Evolutionary conservation across 2,329 filamentous ascomycete genomes (phyloP).

Genomic region (Achaetomium macrosporum): DNA sequence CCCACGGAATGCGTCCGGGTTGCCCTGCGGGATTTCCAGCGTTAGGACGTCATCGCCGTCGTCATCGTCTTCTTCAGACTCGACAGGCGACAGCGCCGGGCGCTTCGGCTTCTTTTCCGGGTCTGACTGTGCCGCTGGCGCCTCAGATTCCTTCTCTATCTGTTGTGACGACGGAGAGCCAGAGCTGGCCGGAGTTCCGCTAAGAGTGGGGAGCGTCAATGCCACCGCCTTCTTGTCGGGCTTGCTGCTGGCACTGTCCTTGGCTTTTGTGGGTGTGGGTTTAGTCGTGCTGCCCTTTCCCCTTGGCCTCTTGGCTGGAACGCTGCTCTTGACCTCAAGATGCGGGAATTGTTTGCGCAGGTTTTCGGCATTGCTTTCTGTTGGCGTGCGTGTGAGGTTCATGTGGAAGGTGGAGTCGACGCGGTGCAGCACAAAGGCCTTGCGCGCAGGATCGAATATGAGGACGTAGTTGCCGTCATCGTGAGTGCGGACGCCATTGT

Average conservation of each 20-base stretch:
- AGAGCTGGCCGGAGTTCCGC: slow-evolving; percentile 19
- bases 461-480: slow-evolving; percentile 58
- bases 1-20: slow-evolving; percentile 30
- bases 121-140: slow-evolving; percentile 8
- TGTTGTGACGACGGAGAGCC: slow-evolving; percentile 2
- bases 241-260: slow-evolving; percentile 9
- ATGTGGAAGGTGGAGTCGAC: slow-evolving; percentile 80
- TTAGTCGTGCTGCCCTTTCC: slow-evolving; percentile 12
- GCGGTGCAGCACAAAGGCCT: slow-evolving; percentile 76
- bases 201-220: slow-evolving; percentile 33
- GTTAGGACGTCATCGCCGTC: slow-evolving; percentile 53
- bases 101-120: slow-evolving; percentile 29
- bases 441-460: slow-evolving; percentile 67
- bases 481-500: slow-evolving; percentile 53
- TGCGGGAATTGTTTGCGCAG: slow-evolving; percentile 64
- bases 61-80: slow-evolving; percentile 42
- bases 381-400: slow-evolving; percentile 70
- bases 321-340: slow-evolving; percentile 38
- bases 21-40: slow-evolving; percentile 55
- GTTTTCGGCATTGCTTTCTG: slow-evolving; percentile 55
- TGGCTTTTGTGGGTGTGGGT: slow-evolving; percentile 15
- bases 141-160: slow-evolving; percentile 3
- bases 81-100: slow-evolving; percentile 19
- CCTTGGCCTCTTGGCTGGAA: slow-evolving; percentile 25
- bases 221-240: slow-evolving; percentile 30